Evolutionary conservation across 169 alveolate genomes (phyloP), one percentile per base, ranked within the genome.

Genomic region (Fabrea salina): DNA sequence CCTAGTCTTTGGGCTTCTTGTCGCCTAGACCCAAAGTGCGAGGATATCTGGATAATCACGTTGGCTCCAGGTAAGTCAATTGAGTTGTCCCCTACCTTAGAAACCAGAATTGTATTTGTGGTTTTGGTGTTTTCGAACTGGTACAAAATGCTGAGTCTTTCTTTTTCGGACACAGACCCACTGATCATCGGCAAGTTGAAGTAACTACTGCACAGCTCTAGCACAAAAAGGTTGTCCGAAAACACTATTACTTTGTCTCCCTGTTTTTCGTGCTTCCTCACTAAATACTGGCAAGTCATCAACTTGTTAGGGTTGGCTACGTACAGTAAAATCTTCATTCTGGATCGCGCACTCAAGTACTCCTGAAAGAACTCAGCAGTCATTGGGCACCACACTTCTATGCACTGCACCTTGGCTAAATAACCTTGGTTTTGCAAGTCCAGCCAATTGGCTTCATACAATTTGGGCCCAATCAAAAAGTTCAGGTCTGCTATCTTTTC

Each of bases 1-100:
- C 99, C 99, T 53, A 98, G 91, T 47, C 99, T 90, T 88, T 98
- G 98, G 0, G 99, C 99, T 90, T 98, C 99, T 85, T 98, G 99
- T 67, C 99, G 92, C 85, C 99, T 89, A 11, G 99, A 95, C 7
- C 99, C 99, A 85, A 97, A 98, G 86, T 97, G 98, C 71, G 98
- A 97, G 53, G 99, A 95, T 40, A 98, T 97, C 87, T 98, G 99
- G 44, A 98, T 98, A 57, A 98, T 99, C 13, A 98, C 99, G 85
- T 97, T 98, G 3, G 99, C 99, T 44, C 96, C 90, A 6, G 99
- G 99, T 6, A 98, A 91, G 86, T 98, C 99, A 19, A 98, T 98
- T 8, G 99, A 98, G 59, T 98, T 98, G 88, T 98, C 99, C n/a
- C 99, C 99, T 27, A 98, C 99, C 84, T 97, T 96, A 59, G 99